These are phyloP conservation scores for Dunaliella sp. DNA, from an alignment of 139 green algal species.

Conservation along the genomic window DNA sequence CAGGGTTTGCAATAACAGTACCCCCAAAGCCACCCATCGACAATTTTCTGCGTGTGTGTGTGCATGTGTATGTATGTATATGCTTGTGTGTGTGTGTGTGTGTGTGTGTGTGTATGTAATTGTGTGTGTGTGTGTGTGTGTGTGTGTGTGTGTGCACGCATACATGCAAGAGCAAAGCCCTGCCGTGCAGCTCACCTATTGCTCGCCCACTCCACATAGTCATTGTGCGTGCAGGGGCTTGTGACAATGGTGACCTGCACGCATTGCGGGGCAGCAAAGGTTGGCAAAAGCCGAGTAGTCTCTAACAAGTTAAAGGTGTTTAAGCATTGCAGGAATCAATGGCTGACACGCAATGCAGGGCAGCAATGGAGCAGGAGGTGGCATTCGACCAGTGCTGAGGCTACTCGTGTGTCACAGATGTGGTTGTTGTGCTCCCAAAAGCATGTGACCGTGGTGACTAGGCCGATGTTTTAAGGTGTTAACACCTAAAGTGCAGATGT, in stretches of 20 bases:
- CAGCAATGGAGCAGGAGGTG: too few relatives aligned
- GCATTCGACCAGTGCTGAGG: too few relatives aligned
- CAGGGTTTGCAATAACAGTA: background rate
- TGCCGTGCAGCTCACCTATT: background rate
- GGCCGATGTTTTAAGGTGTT: too few relatives aligned
- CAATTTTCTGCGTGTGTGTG: background rate
- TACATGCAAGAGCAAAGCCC: background rate
- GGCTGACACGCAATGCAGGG: too few relatives aligned
- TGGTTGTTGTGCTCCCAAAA: too few relatives aligned
- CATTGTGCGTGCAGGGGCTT: slow-evolving; percentile 2
- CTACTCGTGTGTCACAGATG: too few relatives aligned
- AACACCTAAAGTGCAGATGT: too few relatives aligned
- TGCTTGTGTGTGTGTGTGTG: background rate
- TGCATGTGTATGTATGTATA: background rate
- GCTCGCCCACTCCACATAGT: background rate
- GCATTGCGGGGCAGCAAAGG: too few relatives aligned
- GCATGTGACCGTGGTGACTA: too few relatives aligned
- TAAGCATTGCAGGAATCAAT: too few relatives aligned
- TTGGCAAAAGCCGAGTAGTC: too few relatives aligned
- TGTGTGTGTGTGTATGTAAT: background rate
- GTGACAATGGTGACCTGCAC: slow-evolving; percentile 17
- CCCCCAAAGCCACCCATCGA: background rate
- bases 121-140: background rate
- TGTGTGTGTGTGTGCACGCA: background rate
- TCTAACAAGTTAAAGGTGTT: too few relatives aligned